Conservation (phyloP, 306 rosid species). For the Potentilla sterilis region DNA sequence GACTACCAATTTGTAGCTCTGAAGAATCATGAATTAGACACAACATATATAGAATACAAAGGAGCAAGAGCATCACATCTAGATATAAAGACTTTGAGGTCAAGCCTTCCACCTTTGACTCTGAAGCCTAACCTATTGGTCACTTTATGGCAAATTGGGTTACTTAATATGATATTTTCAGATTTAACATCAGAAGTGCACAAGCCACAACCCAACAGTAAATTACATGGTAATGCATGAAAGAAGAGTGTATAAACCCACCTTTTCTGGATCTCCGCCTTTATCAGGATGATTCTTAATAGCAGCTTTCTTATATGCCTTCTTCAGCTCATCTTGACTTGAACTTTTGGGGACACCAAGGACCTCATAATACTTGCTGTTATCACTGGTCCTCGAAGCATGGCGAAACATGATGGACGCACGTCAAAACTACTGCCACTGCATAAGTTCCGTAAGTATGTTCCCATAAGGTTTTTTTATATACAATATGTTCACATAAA, state of each 20-base stretch:
- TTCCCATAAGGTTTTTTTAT: not conserved
- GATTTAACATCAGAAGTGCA: not conserved
- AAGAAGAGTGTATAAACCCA: conserved; percentile 22
- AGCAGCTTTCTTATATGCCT: conserved; percentile 74
- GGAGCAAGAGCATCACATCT: not conserved
- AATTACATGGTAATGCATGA: not conserved
- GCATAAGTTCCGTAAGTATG: conserved; percentile 5
- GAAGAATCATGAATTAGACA: not conserved
- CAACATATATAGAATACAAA: not conserved
- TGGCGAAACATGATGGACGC: conserved; percentile 64
- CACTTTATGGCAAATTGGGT: not conserved
- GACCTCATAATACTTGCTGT: conserved; percentile 58
- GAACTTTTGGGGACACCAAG: conserved; percentile 72
- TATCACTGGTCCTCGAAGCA: conserved; percentile 61
- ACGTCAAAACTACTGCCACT: conserved; percentile 25
- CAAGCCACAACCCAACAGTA: not conserved
- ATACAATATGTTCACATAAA: too few relatives aligned
- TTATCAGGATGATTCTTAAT: conserved; percentile 79
- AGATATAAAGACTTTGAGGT: not conserved
- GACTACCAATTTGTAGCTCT: not conserved
- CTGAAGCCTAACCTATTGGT: not conserved
- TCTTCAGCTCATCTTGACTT: conserved; percentile 67
- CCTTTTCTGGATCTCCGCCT: conserved; percentile 90
- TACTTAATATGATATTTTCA: not conserved
- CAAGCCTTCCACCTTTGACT: not conserved